phyloP scores from a whole-genome alignment of 768 basidiomycete species.

The Cubamyces sp. region DNA sequence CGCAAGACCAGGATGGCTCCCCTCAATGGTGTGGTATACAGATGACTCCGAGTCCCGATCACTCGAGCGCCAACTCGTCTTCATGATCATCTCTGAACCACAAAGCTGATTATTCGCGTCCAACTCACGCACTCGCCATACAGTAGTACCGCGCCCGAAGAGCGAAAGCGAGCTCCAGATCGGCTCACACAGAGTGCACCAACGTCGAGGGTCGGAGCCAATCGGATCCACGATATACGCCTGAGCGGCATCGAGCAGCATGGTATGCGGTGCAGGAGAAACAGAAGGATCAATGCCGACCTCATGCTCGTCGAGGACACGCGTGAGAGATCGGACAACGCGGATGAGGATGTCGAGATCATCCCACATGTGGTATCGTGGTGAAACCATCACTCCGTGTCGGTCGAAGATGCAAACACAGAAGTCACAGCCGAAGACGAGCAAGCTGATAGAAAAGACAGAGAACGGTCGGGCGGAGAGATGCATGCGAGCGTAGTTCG shows the following conservation, averaged over 20 bases:
- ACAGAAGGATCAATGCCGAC: slow-evolving; percentile 17
- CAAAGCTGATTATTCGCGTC: neutral
- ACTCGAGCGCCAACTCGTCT: slow-evolving; percentile 5
- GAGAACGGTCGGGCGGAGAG: slow-evolving; percentile 36
- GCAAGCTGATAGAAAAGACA: slow-evolving; percentile 35
- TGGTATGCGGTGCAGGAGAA: neutral
- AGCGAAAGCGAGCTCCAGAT: slow-evolving; percentile 23
- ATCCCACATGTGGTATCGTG: slow-evolving; percentile 30
- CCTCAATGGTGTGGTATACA: neutral
- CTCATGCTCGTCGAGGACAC: slow-evolving; percentile 7
- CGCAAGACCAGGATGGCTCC: neutral
- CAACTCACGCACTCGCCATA: slow-evolving; percentile 17
- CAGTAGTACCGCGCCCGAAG: slow-evolving; percentile 23
- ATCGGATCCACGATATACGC: neutral
- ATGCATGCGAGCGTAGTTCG: slow-evolving; percentile 35
- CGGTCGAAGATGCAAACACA: slow-evolving; percentile 39
- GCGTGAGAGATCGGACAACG: slow-evolving; percentile 28
- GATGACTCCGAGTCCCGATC: neutral
- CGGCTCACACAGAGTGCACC: slow-evolving; percentile 10
- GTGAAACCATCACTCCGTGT: slow-evolving; percentile 34
- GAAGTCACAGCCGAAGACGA: slow-evolving; percentile 37
- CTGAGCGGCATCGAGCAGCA: neutral
- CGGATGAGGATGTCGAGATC: slow-evolving; percentile 32
- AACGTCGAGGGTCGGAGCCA: neutral
- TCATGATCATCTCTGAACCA: neutral